Conservation (phyloP, 768 basidiomycete species). For the Pilatotrama ljubarskyi region DNA sequence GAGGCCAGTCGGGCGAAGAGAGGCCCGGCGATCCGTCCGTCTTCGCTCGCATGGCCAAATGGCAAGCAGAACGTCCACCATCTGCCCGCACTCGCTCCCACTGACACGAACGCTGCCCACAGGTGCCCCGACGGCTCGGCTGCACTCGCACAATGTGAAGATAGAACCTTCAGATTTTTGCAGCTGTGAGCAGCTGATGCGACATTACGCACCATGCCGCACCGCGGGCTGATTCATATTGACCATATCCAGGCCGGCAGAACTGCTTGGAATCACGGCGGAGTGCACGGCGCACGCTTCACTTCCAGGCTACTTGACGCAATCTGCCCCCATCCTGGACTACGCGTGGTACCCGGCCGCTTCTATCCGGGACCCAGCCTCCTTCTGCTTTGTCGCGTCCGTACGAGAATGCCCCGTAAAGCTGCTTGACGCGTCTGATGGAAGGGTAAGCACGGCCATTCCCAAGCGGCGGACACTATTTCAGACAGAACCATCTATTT, state of each 20-base stretch:
- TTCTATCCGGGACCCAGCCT: constrained; percentile 50
- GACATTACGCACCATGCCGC: neutral
- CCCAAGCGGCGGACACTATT: neutral
- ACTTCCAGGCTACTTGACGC: constrained; percentile 35
- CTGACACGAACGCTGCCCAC: neutral
- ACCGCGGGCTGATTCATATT: constrained; percentile 1
- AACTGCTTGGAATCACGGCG: constrained; percentile 7
- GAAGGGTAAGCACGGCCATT: constrained; percentile 51
- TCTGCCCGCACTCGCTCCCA: neutral
- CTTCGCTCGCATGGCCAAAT: constrained; percentile 57
- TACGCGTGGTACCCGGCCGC: constrained; percentile 87
- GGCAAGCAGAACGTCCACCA: constrained; percentile 36
- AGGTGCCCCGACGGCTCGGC: constrained; percentile 80
- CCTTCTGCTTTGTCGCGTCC: constrained; percentile 83
- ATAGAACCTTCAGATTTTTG: constrained; percentile 60
- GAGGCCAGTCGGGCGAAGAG: neutral
- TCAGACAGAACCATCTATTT: neutral
- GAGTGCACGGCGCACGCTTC: neutral
- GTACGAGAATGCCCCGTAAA: constrained; percentile 86
- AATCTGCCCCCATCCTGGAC: constrained; percentile 75
- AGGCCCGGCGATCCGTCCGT: neutral
- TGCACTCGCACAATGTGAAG: constrained; percentile 70
- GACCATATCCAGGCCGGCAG: neutral
- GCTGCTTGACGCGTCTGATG: constrained; percentile 76
- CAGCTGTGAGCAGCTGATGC: constrained; percentile 41